Conservation (phyloP, 768 basidiomycete species). For the Lenzites betulinus region DNA sequence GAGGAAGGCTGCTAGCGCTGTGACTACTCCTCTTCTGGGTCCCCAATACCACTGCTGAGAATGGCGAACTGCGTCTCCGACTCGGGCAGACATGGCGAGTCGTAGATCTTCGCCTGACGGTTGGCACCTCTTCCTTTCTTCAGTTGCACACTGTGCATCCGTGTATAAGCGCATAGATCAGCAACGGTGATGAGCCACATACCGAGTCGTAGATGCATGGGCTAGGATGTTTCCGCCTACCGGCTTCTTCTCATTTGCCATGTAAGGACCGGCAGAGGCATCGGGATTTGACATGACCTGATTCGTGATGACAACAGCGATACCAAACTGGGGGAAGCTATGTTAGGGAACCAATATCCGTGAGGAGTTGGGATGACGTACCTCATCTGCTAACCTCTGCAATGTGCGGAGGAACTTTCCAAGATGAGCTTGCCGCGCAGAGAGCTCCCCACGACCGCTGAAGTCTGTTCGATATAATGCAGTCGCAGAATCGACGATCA, state of each 20-base stretch:
- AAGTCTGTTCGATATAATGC: conserved; percentile 96
- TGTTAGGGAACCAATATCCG: conserved; percentile 15
- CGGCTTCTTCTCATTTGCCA: conserved; percentile 94
- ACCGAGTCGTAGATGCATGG: conserved; percentile 97
- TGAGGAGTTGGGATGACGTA: conserved; percentile 38
- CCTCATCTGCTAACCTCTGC: conserved; percentile 95
- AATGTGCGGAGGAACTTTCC: conserved; percentile 94
- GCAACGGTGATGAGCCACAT: conserved; percentile 16
- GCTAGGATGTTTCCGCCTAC: conserved; percentile 99
- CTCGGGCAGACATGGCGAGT: conserved; percentile 96
- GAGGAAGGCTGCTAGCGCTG: background rate
- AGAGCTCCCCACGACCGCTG: conserved; percentile 91
- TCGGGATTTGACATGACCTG: conserved; percentile 99
- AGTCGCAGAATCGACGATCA: conserved; percentile 96
- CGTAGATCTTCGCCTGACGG: conserved; percentile 95
- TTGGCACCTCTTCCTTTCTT: conserved; percentile 92
- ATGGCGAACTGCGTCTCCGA: conserved; percentile 96
- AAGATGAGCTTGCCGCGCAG: conserved; percentile 92
- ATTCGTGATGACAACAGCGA: conserved; percentile 96
- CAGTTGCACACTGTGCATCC: conserved; percentile 67
- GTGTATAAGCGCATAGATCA: background rate
- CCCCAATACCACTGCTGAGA: conserved; percentile 86
- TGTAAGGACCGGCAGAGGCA: conserved; percentile 85
- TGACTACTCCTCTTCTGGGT: conserved; percentile 81
- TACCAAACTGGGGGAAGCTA: conserved; percentile 70